Evolutionary conservation across 2,329 filamentous ascomycete species (phyloP), one percentile per base, ranked within the genome.

Genomic region (Pestalotiopsis sp.): DNA sequence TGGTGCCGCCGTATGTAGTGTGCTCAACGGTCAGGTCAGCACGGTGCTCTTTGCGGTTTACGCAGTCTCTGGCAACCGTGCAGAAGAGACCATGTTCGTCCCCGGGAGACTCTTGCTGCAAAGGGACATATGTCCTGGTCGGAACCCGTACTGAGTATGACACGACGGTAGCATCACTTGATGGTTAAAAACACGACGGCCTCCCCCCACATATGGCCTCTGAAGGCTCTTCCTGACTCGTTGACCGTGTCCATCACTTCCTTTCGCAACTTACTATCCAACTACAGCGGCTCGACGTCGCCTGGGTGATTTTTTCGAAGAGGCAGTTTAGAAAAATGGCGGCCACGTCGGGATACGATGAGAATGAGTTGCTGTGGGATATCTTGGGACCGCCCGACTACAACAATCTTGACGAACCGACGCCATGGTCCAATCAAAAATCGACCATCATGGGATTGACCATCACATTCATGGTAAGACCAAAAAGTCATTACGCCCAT

Each of bases 381-480:
- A 27, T 69, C 40, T 23, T 69, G 20, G 68, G 65, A 13, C 45
- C 41, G 38, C 25, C 27, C 4, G 36, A 67, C 13, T 69, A 69
- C 57, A 31, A 69, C 31, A 69, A 69, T 57, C 62, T 69, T 27
- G 56, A 49, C 27, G 68, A 69, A 17, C 66, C 66, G n/a, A 66
- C 49, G 5, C 68, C 68, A 14, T 69, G 66, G 68, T 68, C 68
- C 4, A 69, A 69, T 56, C 52, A 66, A 23, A 45, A 64, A n/a
- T 14, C 11, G 1, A 68, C 40, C 4, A 40, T 69, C 0, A 65
- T 57, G 65, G 66, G 62, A 2, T 38, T 69, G 41, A 67, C 68
- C 9, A 67, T 69, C n/a, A 61, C 65, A 12, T 69, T 69, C 45
- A 17, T 69, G 68, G 68, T 69, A 52, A 27, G 68, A 62, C 13